Base-by-base conservation (phyloP, 1,139 yeast species). In the Suhomyces kunorum region DNA sequence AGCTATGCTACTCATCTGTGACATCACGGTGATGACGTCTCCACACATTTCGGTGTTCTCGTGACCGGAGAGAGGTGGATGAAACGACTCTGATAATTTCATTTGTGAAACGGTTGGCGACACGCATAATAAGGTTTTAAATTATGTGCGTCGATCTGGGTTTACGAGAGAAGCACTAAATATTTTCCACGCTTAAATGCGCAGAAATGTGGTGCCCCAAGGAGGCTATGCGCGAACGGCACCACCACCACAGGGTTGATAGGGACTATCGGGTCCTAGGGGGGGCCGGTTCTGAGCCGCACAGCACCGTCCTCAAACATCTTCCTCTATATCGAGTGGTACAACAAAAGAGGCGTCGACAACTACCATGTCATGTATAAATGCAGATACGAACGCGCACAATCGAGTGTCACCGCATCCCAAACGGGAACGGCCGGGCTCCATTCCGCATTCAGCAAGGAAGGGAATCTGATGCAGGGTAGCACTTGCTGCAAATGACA, bases 91-190 rank as follows among this genome's bases (percentile, higher is more conserved):
- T 11, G 34, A 17, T 13, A 36, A 30, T 36, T 36, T 36, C 39
- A 36, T 17, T 31, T 36, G 29, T 30, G 39, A 36, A 36, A 30
- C 31, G 31, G 34, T 20, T 34, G 27, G 16, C 22, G 15, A n/a
- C 28, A 20, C 24, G 15, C 15, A 34, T 6, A 29, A 18, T 22
- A 12, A n/a, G 26, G 15, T 12, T 11, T 26, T 30, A 30, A 30
- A 36, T 36, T 36, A 23, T 26, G 39, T 36, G 39, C 34, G 34
- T 30, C 26, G 34, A 36, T 36, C 39, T 36, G 15, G 6, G 16
- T 36, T 36, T 36, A 36, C 39, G 39, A 36, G 34, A 24, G 17
- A 26, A 19, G n/a, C 14, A 26, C 27, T 31, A 26, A 29, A 25
- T 29, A 34, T 34, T 34, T 34, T 28, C 14, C 28, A 16, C 23